Evolutionary conservation across 2,329 filamentous ascomycete species (phyloP).

Genomic region (Aspergillus quadricinctus): DNA sequence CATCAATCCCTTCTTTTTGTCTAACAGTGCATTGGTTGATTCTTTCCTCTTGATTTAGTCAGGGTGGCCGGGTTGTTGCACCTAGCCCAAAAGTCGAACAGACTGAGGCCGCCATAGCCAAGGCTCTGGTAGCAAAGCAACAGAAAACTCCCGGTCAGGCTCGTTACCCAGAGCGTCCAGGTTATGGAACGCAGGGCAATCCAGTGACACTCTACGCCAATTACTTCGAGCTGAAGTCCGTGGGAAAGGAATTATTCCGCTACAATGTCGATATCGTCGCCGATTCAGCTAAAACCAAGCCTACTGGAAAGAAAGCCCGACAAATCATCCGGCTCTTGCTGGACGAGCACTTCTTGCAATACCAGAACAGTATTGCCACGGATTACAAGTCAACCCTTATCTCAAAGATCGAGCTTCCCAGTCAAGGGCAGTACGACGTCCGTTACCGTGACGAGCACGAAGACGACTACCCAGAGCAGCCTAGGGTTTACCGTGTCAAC

Average conservation of each 20-base stretch:
- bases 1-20: background rate
- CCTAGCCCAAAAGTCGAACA: conserved; percentile 23
- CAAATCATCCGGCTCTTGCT: conserved; percentile 47
- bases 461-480: conserved; percentile 27
- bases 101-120: conserved; percentile 24
- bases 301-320: conserved; percentile 42
- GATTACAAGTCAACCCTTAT: conserved; percentile 40
- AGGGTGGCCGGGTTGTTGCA: conserved; percentile 13
- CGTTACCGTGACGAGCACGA: conserved; percentile 35
- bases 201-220: conserved; percentile 35
- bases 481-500: conserved; percentile 33
- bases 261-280: conserved; percentile 38
- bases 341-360: conserved; percentile 31
- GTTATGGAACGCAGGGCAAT: conserved; percentile 32
- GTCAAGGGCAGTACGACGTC: conserved; percentile 22
- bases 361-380: conserved; percentile 30
- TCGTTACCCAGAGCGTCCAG: conserved; percentile 33
- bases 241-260: conserved; percentile 35
- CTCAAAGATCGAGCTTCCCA: conserved; percentile 24
- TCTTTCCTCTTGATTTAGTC: conserved; percentile 12
- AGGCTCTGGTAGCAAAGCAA: conserved; percentile 18
- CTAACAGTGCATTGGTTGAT: background rate
- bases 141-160: conserved; percentile 13
- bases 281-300: conserved; percentile 21
- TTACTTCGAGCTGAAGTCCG: conserved; percentile 35